phyloP scores from a whole-genome alignment of 805 yeast genomes.

The Ascoidea asiatica region DNA sequence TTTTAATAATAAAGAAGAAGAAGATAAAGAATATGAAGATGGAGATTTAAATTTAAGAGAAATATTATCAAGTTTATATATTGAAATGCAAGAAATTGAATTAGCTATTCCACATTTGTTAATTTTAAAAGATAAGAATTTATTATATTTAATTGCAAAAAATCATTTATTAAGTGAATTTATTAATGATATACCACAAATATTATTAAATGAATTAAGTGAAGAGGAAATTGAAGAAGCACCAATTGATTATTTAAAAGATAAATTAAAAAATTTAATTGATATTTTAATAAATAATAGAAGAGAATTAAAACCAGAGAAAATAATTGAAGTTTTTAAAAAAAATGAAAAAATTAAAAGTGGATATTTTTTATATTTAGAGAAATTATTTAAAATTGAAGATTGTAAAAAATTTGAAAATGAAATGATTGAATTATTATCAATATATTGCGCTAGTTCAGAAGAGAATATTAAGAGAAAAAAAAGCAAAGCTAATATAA shows the following conservation, averaged over 20 bases:
- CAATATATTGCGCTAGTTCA: too few relatives aligned
- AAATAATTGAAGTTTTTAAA: slow-evolving; percentile 34
- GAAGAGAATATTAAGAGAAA: too few relatives aligned
- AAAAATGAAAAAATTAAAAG: slow-evolving; percentile 25
- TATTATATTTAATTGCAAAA: slow-evolving; percentile 43
- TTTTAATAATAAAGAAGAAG: slow-evolving; percentile 8
- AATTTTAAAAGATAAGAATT: slow-evolving; percentile 34
- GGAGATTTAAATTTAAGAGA: slow-evolving; percentile 21
- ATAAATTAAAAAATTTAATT: slow-evolving; percentile 29
- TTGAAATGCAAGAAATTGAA: slow-evolving; percentile 41
- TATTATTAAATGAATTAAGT: slow-evolving; percentile 29
- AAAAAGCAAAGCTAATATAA: too few relatives aligned
- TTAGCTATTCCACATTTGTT: slow-evolving; percentile 57
- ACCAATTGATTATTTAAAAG: slow-evolving; percentile 27
- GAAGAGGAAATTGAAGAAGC: slow-evolving; percentile 23
- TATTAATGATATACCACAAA: slow-evolving; percentile 33
- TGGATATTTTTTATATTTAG: slow-evolving; percentile 42
- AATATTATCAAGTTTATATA: slow-evolving; percentile 37
- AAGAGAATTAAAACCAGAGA: slow-evolving; percentile 46
- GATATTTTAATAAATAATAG: slow-evolving; percentile 46
- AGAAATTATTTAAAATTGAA: slow-evolving; percentile 41
- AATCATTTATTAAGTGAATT: slow-evolving; percentile 49
- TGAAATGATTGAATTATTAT: slow-evolving; percentile 42
- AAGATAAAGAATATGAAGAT: slow-evolving; percentile 11
- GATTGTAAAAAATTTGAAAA: slow-evolving; percentile 40